Evolutionary conservation across 495 filamentous ascomycete species (phyloP).

Genomic region (Cladorrhinum samala): DNA sequence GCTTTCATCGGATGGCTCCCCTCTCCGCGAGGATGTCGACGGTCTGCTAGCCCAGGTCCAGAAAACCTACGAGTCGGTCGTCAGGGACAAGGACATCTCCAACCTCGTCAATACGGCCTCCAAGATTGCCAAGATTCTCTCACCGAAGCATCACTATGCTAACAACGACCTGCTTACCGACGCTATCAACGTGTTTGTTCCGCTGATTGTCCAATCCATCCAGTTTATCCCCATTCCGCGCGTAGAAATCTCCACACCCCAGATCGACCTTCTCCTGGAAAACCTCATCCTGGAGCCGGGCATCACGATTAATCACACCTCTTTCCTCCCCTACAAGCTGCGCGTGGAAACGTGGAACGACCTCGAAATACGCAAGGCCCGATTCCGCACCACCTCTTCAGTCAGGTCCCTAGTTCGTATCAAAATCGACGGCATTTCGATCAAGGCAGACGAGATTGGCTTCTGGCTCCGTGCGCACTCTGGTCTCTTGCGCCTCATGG

Average conservation of each 20-base stretch:
- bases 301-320: constrained; percentile 72
- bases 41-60: constrained; percentile 63
- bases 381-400: constrained; percentile 60
- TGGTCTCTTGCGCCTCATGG: constrained; percentile 59
- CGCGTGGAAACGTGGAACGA: constrained; percentile 78
- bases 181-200: constrained; percentile 69
- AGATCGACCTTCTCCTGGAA: constrained; percentile 79
- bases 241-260: constrained; percentile 74
- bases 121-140: constrained; percentile 61
- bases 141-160: constrained; percentile 44
- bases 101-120: constrained; percentile 57
- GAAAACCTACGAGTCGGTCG: constrained; percentile 57
- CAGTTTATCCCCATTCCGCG: constrained; percentile 87
- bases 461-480: constrained; percentile 65
- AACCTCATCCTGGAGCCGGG: constrained; percentile 90
- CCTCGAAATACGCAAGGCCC: constrained; percentile 74
- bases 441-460: constrained; percentile 78
- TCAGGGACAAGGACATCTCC: constrained; percentile 63
- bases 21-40: constrained; percentile 67
- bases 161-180: constrained; percentile 71
- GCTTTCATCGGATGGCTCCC: constrained; percentile 52
- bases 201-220: constrained; percentile 64
- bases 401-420: constrained; percentile 66
- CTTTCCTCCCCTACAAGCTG: constrained; percentile 82
- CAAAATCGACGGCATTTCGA: constrained; percentile 70